These are phyloP conservation scores for Colletotrichum brevisporum DNA, from an alignment of 2,329 filamentous ascomycete species.

Conservation along the genomic window DNA sequence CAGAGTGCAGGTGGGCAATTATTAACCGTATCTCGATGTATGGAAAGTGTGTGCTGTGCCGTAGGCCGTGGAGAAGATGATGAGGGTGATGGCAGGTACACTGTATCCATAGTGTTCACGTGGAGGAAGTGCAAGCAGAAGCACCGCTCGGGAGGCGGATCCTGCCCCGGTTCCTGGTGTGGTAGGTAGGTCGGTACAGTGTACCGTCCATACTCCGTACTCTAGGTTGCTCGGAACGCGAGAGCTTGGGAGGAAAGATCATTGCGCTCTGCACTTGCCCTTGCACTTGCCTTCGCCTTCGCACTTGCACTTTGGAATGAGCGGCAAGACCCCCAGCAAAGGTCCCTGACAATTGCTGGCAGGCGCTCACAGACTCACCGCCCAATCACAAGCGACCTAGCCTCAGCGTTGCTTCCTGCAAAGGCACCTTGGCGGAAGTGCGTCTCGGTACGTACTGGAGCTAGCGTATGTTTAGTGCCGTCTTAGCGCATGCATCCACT, in stretches of 20 bases:
- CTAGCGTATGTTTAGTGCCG: slow-evolving; percentile 1
- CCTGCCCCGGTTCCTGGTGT: neutral
- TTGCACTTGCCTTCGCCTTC: neutral
- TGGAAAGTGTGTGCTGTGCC: neutral
- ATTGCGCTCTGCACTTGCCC: slow-evolving; percentile 1
- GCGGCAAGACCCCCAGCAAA: slow-evolving; percentile 9
- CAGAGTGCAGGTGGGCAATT: neutral
- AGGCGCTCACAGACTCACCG: slow-evolving; percentile 11
- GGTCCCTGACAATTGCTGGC: slow-evolving; percentile 6
- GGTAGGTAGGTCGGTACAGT: no score
- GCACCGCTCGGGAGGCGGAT: neutral
- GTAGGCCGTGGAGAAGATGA: neutral
- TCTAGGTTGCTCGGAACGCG: neutral
- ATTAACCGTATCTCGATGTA: no score
- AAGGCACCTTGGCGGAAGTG: slow-evolving; percentile 22
- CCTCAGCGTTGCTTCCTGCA: slow-evolving; percentile 23
- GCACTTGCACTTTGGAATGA: slow-evolving; percentile 12
- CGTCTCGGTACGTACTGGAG: slow-evolving; percentile 16
- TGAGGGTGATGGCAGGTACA: neutral
- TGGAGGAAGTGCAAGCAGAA: slow-evolving; percentile 8
- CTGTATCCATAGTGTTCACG: slow-evolving; percentile 1
- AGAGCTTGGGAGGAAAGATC: slow-evolving; percentile 9
- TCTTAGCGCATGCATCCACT: slow-evolving; percentile 13
- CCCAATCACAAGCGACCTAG: slow-evolving; percentile 20
- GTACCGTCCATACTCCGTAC: neutral